A percentile compares a stretch with the other conserved stretches of the same genome.
phyloP scores from a whole-genome alignment of 805 yeast genomes.

The Candida michaelii region DNA sequence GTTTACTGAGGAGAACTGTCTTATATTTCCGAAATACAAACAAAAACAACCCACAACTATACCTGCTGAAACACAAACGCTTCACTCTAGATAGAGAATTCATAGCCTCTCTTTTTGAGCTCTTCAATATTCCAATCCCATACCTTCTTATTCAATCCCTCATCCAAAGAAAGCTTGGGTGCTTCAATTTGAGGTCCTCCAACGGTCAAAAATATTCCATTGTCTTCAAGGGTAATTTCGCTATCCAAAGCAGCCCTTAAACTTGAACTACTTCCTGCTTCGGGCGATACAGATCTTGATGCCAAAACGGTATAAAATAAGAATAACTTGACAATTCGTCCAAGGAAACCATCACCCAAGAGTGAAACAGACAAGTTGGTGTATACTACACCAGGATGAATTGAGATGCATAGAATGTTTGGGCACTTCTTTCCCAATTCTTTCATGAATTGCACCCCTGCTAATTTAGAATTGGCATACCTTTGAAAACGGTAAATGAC shows the following conservation, averaged over 20 bases:
- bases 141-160: slow-evolving; percentile 21
- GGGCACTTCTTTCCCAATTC: slow-evolving; percentile 29
- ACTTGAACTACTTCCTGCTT: slow-evolving; percentile 35
- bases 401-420: slow-evolving; percentile 30
- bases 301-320: not conserved
- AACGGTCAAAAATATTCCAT: slow-evolving; percentile 30
- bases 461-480: slow-evolving; percentile 36
- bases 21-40: too few relatives aligned
- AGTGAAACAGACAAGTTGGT: slow-evolving; percentile 38
- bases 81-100: too few relatives aligned
- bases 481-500: slow-evolving; percentile 29
- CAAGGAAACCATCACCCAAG: too few relatives aligned
- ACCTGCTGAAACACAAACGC: too few relatives aligned
- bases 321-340: slow-evolving; percentile 3
- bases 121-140: slow-evolving; percentile 27
- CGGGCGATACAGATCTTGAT: slow-evolving; percentile 28
- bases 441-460: slow-evolving; percentile 31
- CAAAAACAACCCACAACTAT: too few relatives aligned
- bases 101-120: slow-evolving; percentile 11
- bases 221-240: too few relatives aligned
- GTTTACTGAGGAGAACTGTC: too few relatives aligned
- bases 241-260: slow-evolving; percentile 35
- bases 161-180: slow-evolving; percentile 23
- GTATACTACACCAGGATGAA: slow-evolving; percentile 40
- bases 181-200: slow-evolving; percentile 31